Percentiles rank a stretch among this genome's conserved stretches.
These are phyloP conservation scores for Priceomyces castillae DNA, from an alignment of 805 yeast species.

Conservation along the genomic window DNA sequence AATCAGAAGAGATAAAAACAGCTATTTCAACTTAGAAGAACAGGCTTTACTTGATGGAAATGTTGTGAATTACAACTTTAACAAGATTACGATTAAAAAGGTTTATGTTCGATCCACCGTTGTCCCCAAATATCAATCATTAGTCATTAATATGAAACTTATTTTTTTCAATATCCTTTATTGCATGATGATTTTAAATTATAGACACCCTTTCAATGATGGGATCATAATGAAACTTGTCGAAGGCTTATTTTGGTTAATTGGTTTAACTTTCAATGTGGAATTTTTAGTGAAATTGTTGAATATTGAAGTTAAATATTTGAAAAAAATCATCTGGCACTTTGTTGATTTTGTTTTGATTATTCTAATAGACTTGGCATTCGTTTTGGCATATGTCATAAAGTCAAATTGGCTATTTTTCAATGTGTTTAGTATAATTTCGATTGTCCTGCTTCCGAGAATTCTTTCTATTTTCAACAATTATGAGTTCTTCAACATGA, in stretches of 20 bases:
- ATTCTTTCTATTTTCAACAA: slow-evolving; percentile 49
- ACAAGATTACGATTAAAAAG: slow-evolving; percentile 29
- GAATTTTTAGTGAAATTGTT: slow-evolving; percentile 45
- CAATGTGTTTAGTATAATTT: slow-evolving; percentile 40
- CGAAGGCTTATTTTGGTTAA: slow-evolving; percentile 42
- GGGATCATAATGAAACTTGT: slow-evolving; percentile 12
- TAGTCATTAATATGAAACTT: slow-evolving; percentile 37
- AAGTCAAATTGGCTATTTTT: slow-evolving; percentile 19
- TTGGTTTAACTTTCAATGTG: slow-evolving; percentile 46
- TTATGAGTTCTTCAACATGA: slow-evolving; percentile 50
- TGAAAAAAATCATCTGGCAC: slow-evolving; percentile 53
- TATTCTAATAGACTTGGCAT: slow-evolving; percentile 33
- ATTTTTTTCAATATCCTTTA: slow-evolving; percentile 29
- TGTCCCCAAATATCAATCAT: slow-evolving; percentile 42
- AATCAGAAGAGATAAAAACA: slow-evolving; percentile 14
- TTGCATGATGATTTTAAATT: slow-evolving; percentile 26
- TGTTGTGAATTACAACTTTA: slow-evolving; percentile 30
- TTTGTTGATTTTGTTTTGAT: slow-evolving; percentile 45
- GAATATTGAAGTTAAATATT: slow-evolving; percentile 44
- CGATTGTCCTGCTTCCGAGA: slow-evolving; percentile 50
- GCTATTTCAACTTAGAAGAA: slow-evolving; percentile 13
- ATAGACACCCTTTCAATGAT: slow-evolving; percentile 11
- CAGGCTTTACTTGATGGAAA: slow-evolving; percentile 16
- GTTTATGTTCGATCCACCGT: slow-evolving; percentile 28
- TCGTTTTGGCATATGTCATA: slow-evolving; percentile 20